phyloP scores from a whole-genome alignment of 768 basidiomycete species.

The Boletus pseudopeckii region DNA sequence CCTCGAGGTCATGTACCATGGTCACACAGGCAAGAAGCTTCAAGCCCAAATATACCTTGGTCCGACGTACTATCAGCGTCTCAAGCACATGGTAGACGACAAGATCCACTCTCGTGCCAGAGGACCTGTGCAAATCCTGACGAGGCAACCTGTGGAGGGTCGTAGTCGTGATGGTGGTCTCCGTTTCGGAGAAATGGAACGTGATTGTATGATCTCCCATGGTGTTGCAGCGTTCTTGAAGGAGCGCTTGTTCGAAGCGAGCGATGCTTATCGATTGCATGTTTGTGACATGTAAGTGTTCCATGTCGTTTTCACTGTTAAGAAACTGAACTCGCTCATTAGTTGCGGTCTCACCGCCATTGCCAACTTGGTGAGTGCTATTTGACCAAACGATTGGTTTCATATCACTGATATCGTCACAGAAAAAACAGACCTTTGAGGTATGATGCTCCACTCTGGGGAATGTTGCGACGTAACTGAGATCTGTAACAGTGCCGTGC shows the following conservation, averaged over 20 bases:
- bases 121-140: slow-evolving; percentile 97
- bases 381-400: not conserved
- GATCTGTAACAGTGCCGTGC: slow-evolving; percentile 65
- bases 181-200: slow-evolving; percentile 99
- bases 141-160: slow-evolving; percentile 97
- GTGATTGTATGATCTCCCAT: slow-evolving; percentile 99
- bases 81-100: slow-evolving; percentile 99
- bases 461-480: slow-evolving; percentile 7
- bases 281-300: slow-evolving; percentile 89
- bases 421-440: slow-evolving; percentile 99
- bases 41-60: slow-evolving; percentile 98
- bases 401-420: slow-evolving; percentile 9
- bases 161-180: slow-evolving; percentile 97
- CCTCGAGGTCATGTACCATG: slow-evolving; percentile 97
- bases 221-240: slow-evolving; percentile 98
- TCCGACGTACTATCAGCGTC: slow-evolving; percentile 96
- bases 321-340: slow-evolving; percentile 9
- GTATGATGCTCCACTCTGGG: slow-evolving; percentile 28
- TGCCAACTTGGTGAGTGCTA: slow-evolving; percentile 79
- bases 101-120: slow-evolving; percentile 98
- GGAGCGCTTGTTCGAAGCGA: slow-evolving; percentile 92
- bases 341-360: slow-evolving; percentile 96
- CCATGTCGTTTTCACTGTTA: not conserved
- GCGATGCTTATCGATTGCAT: slow-evolving; percentile 89
- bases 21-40: slow-evolving; percentile 96